Evolutionary conservation across 2,329 filamentous ascomycete species (phyloP).

Genomic region (Ophioceras dolichostomum): DNA sequence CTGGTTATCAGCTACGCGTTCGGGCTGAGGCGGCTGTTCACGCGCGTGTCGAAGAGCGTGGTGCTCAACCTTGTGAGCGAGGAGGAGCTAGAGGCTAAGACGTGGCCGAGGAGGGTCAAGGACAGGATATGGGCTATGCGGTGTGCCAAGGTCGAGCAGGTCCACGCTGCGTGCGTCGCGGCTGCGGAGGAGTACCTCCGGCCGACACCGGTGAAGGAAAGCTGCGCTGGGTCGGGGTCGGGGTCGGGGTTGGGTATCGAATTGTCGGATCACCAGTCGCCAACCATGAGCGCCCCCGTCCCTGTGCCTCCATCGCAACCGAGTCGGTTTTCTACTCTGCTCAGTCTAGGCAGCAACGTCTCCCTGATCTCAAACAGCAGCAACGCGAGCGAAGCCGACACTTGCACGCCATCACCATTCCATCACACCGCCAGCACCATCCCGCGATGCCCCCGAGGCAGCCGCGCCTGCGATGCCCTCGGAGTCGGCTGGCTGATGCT

Average conservation of each 20-base stretch:
- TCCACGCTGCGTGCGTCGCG: slow-evolving; percentile 29
- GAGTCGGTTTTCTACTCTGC: not conserved
- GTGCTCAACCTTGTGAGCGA: slow-evolving; percentile 33
- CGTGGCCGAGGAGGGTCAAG: slow-evolving; percentile 33
- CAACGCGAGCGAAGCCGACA: not conserved
- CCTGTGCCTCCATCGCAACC: not conserved
- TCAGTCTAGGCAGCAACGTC: too few relatives aligned
- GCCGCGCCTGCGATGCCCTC: slow-evolving; percentile 36
- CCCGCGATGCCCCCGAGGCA: slow-evolving; percentile 35
- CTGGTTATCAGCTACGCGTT: slow-evolving; percentile 41
- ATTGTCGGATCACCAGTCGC: too few relatives aligned
- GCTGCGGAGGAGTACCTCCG: slow-evolving; percentile 33
- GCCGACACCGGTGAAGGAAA: slow-evolving; percentile 1
- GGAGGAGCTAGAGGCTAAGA: slow-evolving; percentile 26
- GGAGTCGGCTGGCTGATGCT: slow-evolving; percentile 43
- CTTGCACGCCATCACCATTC: not conserved
- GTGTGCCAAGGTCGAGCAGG: slow-evolving; percentile 36
- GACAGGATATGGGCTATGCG: slow-evolving; percentile 36
- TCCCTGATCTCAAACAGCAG: not conserved
- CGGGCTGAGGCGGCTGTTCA: slow-evolving; percentile 34
- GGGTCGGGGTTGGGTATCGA: too few relatives aligned
- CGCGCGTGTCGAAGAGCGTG: slow-evolving; percentile 33
- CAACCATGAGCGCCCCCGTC: not conserved
- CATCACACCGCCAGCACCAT: slow-evolving; percentile 17
- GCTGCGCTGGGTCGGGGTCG: too few relatives aligned